Conservation (phyloP, 2,329 filamentous ascomycete species). For the Penicillium digitatum region DNA sequence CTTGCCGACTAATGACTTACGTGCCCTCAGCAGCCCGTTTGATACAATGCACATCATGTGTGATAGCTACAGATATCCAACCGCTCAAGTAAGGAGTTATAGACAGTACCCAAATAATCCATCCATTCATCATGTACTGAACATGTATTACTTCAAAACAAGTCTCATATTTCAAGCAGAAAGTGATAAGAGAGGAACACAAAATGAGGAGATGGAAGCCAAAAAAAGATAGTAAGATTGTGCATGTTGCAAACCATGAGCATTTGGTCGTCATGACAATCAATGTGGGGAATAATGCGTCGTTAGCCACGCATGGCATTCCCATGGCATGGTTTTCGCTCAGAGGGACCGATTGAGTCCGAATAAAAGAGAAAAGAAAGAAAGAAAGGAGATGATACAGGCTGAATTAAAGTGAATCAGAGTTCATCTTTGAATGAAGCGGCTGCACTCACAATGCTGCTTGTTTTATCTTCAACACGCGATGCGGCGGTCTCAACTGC, state of each 20-base stretch:
- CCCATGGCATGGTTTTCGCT: slow-evolving; percentile 6
- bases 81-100: not conserved
- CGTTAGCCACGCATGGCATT: slow-evolving; percentile 16
- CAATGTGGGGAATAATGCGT: slow-evolving; percentile 37
- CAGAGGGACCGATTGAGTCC: not conserved
- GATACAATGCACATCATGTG: not conserved
- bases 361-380: slow-evolving; percentile 10
- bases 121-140: slow-evolving; percentile 17
- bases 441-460: slow-evolving; percentile 46
- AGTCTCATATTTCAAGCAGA: slow-evolving; percentile 4
- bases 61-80: not conserved
- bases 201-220: slow-evolving; percentile 8
- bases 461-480: slow-evolving; percentile 46
- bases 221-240: slow-evolving; percentile 22
- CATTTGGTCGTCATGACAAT: slow-evolving; percentile 28
- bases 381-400: slow-evolving; percentile 4
- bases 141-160: slow-evolving; percentile 8
- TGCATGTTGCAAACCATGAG: slow-evolving; percentile 23
- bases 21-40: not conserved
- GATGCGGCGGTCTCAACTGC: slow-evolving; percentile 37
- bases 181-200: slow-evolving; percentile 1
- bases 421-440: slow-evolving; percentile 24
- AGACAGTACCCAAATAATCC: not conserved
- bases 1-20: not conserved
- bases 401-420: slow-evolving; percentile 11